phyloP scores from a whole-genome alignment of 805 yeast species.

The Saccharomyces cerevisiae region DNA sequence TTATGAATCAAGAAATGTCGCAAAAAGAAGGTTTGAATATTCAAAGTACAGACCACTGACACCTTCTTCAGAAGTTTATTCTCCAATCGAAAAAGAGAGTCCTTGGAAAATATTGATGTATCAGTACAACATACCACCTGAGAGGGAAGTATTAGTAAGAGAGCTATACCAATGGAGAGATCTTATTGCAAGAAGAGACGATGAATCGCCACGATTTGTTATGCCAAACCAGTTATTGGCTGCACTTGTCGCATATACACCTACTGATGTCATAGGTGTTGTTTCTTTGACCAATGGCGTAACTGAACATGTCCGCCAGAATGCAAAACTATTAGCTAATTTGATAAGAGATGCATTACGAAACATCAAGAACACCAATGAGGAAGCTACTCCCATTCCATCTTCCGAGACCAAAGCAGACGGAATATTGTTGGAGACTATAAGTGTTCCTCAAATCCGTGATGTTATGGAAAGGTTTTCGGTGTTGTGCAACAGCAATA shows the following conservation, averaged over 20 bases:
- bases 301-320: constrained; percentile 49
- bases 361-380: constrained; percentile 8
- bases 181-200: constrained; percentile 56
- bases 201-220: constrained; percentile 76
- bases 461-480: not conserved
- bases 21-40: constrained; percentile 74
- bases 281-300: constrained; percentile 38
- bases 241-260: constrained; percentile 48
- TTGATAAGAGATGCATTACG: constrained; percentile 40
- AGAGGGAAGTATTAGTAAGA: constrained; percentile 48
- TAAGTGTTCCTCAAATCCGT: constrained; percentile 13
- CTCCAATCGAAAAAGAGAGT: constrained; percentile 46
- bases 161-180: constrained; percentile 81
- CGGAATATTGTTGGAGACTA: not conserved
- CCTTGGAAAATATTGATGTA: constrained; percentile 60
- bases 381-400: not conserved
- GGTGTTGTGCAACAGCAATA: not conserved
- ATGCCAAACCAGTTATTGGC: constrained; percentile 76
- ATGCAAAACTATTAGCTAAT: constrained; percentile 50
- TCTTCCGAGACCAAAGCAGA: not conserved
- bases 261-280: constrained; percentile 52
- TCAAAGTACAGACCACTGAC: constrained; percentile 48
- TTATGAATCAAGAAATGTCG: constrained; percentile 68
- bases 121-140: constrained; percentile 55
- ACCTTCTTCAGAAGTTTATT: constrained; percentile 32